These are phyloP conservation scores for Thraustochytrium sp. DNA, from an alignment of 352 stramenopile species.

Conservation along the genomic window DNA sequence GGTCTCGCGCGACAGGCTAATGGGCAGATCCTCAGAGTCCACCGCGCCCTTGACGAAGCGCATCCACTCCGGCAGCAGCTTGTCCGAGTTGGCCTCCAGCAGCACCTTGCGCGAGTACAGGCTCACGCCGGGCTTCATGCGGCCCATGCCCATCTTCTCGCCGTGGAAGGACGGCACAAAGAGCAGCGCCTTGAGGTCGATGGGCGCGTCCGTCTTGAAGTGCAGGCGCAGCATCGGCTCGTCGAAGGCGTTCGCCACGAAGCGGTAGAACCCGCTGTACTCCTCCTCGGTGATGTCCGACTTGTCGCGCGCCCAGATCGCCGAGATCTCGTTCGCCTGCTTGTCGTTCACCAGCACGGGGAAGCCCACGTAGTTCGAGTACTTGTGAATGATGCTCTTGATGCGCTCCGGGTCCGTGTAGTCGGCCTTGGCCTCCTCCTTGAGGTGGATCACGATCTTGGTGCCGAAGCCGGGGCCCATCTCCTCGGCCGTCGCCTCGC, in stretches of 20 bases:
- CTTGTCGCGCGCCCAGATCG: slow-evolving; percentile 93
- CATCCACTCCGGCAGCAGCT: slow-evolving; percentile 98
- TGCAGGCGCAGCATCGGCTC: slow-evolving; percentile 87
- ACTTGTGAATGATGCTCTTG: slow-evolving; percentile 94
- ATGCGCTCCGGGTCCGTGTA: slow-evolving; percentile 81
- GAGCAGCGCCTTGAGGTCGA: slow-evolving; percentile 94
- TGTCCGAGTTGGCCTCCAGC: slow-evolving; percentile 93
- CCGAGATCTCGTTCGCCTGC: slow-evolving; percentile 95
- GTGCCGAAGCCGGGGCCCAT: slow-evolving; percentile 70
- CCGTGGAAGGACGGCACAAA: slow-evolving; percentile 80
- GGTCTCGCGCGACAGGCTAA: slow-evolving; percentile 97
- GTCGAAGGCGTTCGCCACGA: slow-evolving; percentile 86
- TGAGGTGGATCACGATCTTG: slow-evolving; percentile 95
- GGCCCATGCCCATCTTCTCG: slow-evolving; percentile 81
- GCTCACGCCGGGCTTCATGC: slow-evolving; percentile 91
- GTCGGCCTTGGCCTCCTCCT: slow-evolving; percentile 80
- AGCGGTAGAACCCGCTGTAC: slow-evolving; percentile 95
- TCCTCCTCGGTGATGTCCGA: slow-evolving; percentile 89
- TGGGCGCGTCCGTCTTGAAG: slow-evolving; percentile 94
- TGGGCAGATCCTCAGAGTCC: slow-evolving; percentile 97
- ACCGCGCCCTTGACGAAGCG: slow-evolving; percentile 82
- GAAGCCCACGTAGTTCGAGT: slow-evolving; percentile 99
- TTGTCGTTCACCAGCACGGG: slow-evolving; percentile 95
- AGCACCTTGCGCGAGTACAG: slow-evolving; percentile 98
- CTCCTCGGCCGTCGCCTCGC: slow-evolving; percentile 62